These are phyloP conservation scores for Macrolepiota dolichaula DNA, from an alignment of 768 basidiomycete species.

Conservation along the genomic window DNA sequence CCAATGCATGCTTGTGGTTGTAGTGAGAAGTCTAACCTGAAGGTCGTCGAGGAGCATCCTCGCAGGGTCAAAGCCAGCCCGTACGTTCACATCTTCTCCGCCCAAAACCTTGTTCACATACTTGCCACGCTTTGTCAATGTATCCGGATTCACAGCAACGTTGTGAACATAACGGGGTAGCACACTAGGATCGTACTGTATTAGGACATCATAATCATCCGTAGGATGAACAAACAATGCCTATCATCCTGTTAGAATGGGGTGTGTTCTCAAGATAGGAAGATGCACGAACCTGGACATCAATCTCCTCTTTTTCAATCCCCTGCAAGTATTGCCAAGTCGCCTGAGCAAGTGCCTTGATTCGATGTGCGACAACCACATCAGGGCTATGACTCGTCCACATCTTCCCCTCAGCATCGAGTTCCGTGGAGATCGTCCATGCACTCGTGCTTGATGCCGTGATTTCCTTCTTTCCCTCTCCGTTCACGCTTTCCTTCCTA, in stretches of 20 bases:
- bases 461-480: conserved; percentile 14
- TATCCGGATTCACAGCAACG: conserved; percentile 44
- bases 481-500: conserved; percentile 11
- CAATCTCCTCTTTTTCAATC: conserved; percentile 44
- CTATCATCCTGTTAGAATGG: conserved; percentile 32
- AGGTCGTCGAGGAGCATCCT: conserved; percentile 65
- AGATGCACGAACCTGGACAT: conserved; percentile 52
- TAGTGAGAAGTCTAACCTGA: conserved; percentile 47
- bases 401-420: conserved; percentile 67
- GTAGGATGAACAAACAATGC: conserved; percentile 83
- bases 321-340: conserved; percentile 59
- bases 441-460: conserved; percentile 34
- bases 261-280: background rate
- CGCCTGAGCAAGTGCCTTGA: conserved; percentile 72
- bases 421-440: conserved; percentile 79
- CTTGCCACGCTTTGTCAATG: conserved; percentile 40
- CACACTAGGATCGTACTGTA: conserved; percentile 63
- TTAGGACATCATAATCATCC: conserved; percentile 80
- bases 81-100: conserved; percentile 26
- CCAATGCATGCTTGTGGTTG: background rate
- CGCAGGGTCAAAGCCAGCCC: conserved; percentile 83
- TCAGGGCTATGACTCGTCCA: conserved; percentile 76
- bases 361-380: conserved; percentile 67
- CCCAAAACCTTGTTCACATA: conserved; percentile 42
- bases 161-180: conserved; percentile 78